Conservation (phyloP, 495 filamentous ascomycete species). For the Trichoderma asperelloides region DNA sequence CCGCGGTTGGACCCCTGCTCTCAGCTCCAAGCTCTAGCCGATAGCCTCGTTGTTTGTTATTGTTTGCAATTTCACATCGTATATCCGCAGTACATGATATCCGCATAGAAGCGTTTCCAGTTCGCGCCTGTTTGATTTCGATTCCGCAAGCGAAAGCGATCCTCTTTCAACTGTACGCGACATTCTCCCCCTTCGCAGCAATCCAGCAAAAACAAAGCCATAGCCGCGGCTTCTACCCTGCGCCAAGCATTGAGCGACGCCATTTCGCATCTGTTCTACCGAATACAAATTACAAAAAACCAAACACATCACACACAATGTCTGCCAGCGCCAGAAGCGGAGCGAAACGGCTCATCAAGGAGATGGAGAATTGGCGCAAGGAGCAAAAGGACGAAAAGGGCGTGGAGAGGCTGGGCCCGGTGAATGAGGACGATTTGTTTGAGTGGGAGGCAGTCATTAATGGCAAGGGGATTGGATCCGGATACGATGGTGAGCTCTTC, state of each 20-base stretch:
- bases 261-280: background rate
- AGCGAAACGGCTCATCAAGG: slow-evolving; percentile 33
- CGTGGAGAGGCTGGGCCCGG: slow-evolving; percentile 55
- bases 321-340: slow-evolving; percentile 17
- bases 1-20: background rate
- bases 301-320: background rate
- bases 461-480: slow-evolving; percentile 48
- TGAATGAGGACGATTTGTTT: slow-evolving; percentile 60
- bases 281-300: background rate
- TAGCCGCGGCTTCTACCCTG: background rate
- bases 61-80: background rate
- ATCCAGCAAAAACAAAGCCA: too few species aligned
- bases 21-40: background rate
- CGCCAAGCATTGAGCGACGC: background rate
- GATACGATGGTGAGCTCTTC: slow-evolving; percentile 58
- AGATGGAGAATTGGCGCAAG: slow-evolving; percentile 31
- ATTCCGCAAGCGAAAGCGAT: background rate
- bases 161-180: background rate
- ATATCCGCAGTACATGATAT: background rate
- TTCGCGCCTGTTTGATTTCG: background rate
- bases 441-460: slow-evolving; percentile 75
- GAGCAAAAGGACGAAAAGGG: slow-evolving; percentile 30
- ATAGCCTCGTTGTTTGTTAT: background rate
- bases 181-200: background rate
- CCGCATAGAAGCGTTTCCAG: background rate